Percentiles rank a stretch among this genome's conserved stretches.
Conservation (phyloP, 192 early-diverging fungal species). For the Backusella circina region DNA sequence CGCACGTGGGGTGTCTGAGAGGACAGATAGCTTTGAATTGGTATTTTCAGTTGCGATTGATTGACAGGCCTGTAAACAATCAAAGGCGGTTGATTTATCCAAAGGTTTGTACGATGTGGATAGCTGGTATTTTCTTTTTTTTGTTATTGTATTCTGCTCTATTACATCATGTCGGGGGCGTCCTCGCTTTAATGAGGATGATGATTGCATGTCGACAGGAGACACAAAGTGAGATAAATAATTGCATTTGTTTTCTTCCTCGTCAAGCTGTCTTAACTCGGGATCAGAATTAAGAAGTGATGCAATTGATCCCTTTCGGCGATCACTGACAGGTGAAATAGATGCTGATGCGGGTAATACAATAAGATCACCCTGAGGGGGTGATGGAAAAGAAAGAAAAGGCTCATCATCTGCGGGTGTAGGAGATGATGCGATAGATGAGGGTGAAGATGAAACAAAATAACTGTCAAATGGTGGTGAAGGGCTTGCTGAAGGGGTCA, state of each 20-base stretch:
- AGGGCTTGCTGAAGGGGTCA: slow-evolving; percentile 12
- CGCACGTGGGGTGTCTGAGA: slow-evolving; percentile 5
- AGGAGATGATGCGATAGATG: slow-evolving; percentile 8
- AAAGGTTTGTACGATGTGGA: neutral
- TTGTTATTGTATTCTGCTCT: neutral
- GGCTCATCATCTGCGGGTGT: slow-evolving; percentile 1
- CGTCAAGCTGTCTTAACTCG: slow-evolving; percentile 9
- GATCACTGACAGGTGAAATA: neutral
- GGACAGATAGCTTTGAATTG: neutral
- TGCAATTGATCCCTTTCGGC: slow-evolving; percentile 30
- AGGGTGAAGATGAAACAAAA: neutral
- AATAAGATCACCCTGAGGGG: neutral
- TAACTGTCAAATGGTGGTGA: slow-evolving; percentile 14
- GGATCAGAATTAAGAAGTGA: slow-evolving; percentile 28
- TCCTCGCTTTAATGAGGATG: slow-evolving; percentile 10
- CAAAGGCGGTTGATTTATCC: neutral
- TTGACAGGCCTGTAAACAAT: neutral
- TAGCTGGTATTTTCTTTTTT: neutral
- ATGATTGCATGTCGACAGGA: neutral
- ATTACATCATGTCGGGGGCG: neutral
- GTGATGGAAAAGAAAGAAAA: neutral
- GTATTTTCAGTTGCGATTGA: neutral
- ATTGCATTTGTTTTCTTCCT: slow-evolving; percentile 10
- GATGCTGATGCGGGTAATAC: neutral
- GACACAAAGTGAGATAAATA: slow-evolving; percentile 16